Conservation (phyloP, 192 early-diverging fungal species). For the Linnemannia hyalina region DNA sequence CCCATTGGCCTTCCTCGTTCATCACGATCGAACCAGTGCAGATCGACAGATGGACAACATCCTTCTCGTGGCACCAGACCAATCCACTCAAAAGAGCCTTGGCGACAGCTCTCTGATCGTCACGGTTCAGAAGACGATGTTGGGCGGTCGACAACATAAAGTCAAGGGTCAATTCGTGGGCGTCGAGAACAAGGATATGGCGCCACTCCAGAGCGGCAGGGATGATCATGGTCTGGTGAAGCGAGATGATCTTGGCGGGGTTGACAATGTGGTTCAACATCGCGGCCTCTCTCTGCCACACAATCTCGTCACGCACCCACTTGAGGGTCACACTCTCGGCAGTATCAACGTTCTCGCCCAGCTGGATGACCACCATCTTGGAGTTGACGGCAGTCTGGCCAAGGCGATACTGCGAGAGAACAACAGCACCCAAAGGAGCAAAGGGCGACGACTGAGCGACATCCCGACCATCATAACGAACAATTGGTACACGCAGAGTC, state of each 20-base stretch:
- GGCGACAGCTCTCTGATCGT: constrained; percentile 28
- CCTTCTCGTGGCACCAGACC: constrained; percentile 57
- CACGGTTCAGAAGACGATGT: constrained; percentile 30
- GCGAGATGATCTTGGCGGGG: constrained; percentile 51
- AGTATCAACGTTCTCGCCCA: constrained; percentile 55
- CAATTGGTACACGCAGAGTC: constrained; percentile 53
- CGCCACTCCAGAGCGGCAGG: constrained; percentile 57
- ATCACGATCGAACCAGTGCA: constrained; percentile 50
- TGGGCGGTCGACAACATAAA: constrained; percentile 30
- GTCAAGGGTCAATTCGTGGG: constrained; percentile 48
- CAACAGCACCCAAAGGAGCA: constrained; percentile 48
- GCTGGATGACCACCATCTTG: constrained; percentile 51
- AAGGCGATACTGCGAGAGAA: constrained; percentile 54
- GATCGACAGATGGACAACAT: constrained; percentile 52
- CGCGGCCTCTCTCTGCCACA: constrained; percentile 54
- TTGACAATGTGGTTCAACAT: constrained; percentile 58
- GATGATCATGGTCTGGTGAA: constrained; percentile 56
- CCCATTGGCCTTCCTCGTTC: constrained; percentile 54
- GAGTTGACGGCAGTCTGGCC: constrained; percentile 43
- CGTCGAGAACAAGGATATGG: constrained; percentile 50
- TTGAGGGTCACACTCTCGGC: constrained; percentile 54
- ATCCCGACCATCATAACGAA: constrained; percentile 53
- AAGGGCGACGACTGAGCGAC: constrained; percentile 41
- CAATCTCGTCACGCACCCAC: constrained; percentile 57
- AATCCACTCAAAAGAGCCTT: constrained; percentile 44